A percentile compares a stretch with the other conserved stretches of the same genome.
Evolutionary conservation across 1,284 basidiomycete species (phyloP).

Genomic region (Sparassis latifolia): DNA sequence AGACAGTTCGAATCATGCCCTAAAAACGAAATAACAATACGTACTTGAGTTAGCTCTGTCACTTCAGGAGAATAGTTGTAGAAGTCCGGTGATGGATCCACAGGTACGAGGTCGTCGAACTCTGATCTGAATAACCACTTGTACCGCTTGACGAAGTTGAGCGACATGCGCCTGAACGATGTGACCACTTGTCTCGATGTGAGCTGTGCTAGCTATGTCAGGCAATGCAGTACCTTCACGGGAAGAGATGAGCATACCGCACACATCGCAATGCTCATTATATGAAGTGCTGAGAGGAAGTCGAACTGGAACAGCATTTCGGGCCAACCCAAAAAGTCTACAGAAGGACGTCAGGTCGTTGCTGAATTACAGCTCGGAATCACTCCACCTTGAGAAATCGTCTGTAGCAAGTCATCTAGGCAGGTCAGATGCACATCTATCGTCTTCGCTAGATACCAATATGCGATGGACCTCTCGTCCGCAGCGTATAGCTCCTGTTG

Average conservation of each 20-base stretch:
- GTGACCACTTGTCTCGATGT: constrained; percentile 27
- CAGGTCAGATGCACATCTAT: constrained; percentile 48
- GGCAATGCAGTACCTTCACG: background rate
- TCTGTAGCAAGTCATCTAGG: constrained; percentile 40
- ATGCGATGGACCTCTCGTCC: constrained; percentile 64
- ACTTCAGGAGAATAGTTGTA: constrained; percentile 5
- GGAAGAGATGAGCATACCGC: constrained; percentile 13
- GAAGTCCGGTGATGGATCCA: constrained; percentile 13
- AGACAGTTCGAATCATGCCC: background rate
- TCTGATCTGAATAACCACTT: constrained; percentile 67
- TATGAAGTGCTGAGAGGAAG: constrained; percentile 49
- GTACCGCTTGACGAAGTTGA: constrained; percentile 56
- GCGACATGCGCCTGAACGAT: constrained; percentile 30
- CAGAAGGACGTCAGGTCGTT: background rate
- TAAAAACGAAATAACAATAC: background rate
- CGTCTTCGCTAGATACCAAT: constrained; percentile 62
- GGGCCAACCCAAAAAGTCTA: constrained; percentile 35
- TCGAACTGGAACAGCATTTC: constrained; percentile 46
- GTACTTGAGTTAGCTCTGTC: constrained; percentile 9
- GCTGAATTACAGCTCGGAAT: too few relatives aligned
- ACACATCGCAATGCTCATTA: constrained; percentile 42
- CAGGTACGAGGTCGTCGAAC: constrained; percentile 14
- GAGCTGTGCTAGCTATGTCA: constrained; percentile 19
- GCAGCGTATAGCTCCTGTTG: constrained; percentile 68
- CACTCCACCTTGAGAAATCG: constrained; percentile 33